A percentile compares a stretch with the other conserved stretches of the same genome.
These are phyloP conservation scores for Debaryomyces subglobosus DNA, from an alignment of 1,139 yeast species.

Conservation along the genomic window DNA sequence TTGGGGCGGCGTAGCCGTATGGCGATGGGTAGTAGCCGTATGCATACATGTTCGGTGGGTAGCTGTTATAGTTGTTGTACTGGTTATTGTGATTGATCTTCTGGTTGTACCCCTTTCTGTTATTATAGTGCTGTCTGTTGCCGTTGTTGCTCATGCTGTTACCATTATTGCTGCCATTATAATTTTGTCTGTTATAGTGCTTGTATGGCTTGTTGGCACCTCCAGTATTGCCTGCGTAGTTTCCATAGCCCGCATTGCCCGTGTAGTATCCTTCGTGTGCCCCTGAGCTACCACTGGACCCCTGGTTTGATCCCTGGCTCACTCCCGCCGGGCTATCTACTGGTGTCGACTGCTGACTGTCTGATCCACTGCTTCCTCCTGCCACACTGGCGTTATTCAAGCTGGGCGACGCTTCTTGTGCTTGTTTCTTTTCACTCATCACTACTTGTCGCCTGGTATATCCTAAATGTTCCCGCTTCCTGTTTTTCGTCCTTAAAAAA, in stretches of 20 bases:
- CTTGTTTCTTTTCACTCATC: conserved; percentile 7
- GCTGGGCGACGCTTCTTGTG: conserved; percentile 4
- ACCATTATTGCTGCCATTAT: conserved; percentile 11
- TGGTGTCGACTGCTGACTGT: conserved; percentile 3
- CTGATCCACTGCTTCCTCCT: conserved; percentile 7
- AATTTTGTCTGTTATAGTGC: conserved; percentile 11
- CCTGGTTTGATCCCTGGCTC: conserved; percentile 1
- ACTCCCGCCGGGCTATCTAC: conserved; percentile 3
- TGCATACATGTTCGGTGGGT: conserved; percentile 21
- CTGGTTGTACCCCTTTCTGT: conserved; percentile 21
- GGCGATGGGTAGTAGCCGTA: conserved; percentile 25
- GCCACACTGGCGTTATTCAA: not conserved
- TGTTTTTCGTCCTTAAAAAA: conserved; percentile 1
- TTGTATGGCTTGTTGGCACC: conserved; percentile 9
- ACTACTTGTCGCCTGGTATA: not conserved
- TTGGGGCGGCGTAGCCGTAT: conserved; percentile 17
- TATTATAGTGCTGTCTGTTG: conserved; percentile 16
- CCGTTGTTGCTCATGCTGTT: conserved; percentile 13
- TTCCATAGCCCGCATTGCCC: not conserved
- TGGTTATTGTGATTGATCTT: conserved; percentile 21
- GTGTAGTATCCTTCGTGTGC: conserved; percentile 7
- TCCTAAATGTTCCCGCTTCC: not conserved
- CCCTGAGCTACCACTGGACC: not conserved
- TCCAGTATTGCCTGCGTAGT: not conserved
- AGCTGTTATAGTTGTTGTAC: conserved; percentile 17